phyloP scores from a whole-genome alignment of 2,329 filamentous ascomycete genomes.

The Rhinocladiella mackenziei region DNA sequence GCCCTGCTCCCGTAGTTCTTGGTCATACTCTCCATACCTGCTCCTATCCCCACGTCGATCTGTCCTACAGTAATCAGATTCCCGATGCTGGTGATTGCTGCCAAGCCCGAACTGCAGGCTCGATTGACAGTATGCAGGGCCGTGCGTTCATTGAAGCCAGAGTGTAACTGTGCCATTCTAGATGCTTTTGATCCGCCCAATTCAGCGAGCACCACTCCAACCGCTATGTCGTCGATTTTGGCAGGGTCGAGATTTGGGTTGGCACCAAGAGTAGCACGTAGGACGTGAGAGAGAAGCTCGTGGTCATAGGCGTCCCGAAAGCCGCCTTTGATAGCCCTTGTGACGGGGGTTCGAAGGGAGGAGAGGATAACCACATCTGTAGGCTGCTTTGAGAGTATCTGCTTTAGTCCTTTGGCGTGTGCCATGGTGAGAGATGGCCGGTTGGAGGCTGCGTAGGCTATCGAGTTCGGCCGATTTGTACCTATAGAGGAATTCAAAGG shows the following conservation, averaged over 20 bases:
- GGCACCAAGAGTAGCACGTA: constrained; percentile 65
- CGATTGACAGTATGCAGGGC: constrained; percentile 84
- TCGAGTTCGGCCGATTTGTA: no score
- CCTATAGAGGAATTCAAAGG: no score
- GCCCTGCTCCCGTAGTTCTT: constrained; percentile 79
- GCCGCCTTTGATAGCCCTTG: constrained; percentile 74
- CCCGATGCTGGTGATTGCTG: constrained; percentile 70
- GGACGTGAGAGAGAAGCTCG: constrained; percentile 66
- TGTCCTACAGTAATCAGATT: constrained; percentile 70
- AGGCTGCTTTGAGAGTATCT: constrained; percentile 73
- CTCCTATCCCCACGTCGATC: constrained; percentile 72
- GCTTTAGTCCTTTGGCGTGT: constrained; percentile 61
- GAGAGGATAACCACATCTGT: constrained; percentile 85
- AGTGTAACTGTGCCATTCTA: constrained; percentile 84
- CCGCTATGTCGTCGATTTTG: constrained; percentile 72
- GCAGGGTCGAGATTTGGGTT: constrained; percentile 68
- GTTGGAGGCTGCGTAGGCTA: no score
- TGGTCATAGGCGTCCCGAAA: constrained; percentile 89
- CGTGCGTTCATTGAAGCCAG: constrained; percentile 68
- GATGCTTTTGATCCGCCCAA: constrained; percentile 87
- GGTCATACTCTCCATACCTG: constrained; percentile 96
- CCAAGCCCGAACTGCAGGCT: constrained; percentile 74
- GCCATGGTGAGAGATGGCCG: constrained; percentile 15
- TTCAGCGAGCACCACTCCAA: constrained; percentile 86
- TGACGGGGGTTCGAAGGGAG: constrained; percentile 82